Conservation (phyloP, 208 protist species). For the Acanthamoeba culbertsoni region DNA sequence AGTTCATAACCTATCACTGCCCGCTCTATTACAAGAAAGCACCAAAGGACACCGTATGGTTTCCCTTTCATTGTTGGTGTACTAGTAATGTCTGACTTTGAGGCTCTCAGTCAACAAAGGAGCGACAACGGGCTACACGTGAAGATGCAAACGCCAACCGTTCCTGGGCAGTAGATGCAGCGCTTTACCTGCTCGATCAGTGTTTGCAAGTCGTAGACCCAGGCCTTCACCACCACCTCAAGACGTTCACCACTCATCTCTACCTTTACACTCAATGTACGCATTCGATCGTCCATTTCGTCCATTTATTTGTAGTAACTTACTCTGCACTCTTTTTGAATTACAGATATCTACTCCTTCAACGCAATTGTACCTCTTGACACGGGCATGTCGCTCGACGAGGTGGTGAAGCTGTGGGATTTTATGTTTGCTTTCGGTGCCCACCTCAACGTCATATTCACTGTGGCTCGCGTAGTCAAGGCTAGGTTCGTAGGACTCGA, state of each 20-base stretch:
- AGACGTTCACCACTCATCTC: background rate
- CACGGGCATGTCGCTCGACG: constrained; percentile 71
- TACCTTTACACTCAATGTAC: constrained; percentile 64
- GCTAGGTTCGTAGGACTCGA: constrained; percentile 64
- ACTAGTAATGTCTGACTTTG: too few species aligned
- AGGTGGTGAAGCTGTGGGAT: constrained; percentile 82
- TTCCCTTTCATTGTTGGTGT: too few species aligned
- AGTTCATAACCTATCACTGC: constrained; percentile 65
- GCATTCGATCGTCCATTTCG: background rate
- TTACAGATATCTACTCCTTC: constrained; percentile 53
- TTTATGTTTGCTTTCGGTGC: constrained; percentile 83
- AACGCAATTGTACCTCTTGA: constrained; percentile 72
- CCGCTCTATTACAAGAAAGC: constrained; percentile 69
- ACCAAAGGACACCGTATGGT: too few species aligned
- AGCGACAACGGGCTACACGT: background rate
- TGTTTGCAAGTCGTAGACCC: constrained; percentile 58
- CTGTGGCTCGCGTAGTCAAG: constrained; percentile 76
- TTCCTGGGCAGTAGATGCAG: background rate
- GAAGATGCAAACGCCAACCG: background rate
- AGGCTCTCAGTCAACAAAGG: too few species aligned
- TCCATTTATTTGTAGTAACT: background rate
- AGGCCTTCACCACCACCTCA: constrained; percentile 53
- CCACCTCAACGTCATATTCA: constrained; percentile 79
- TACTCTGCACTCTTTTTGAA: background rate
- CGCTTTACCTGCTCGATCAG: constrained; percentile 40